These are phyloP conservation scores for Coccomyxa sp. DNA, from an alignment of 139 green algal species.

Conservation along the genomic window DNA sequence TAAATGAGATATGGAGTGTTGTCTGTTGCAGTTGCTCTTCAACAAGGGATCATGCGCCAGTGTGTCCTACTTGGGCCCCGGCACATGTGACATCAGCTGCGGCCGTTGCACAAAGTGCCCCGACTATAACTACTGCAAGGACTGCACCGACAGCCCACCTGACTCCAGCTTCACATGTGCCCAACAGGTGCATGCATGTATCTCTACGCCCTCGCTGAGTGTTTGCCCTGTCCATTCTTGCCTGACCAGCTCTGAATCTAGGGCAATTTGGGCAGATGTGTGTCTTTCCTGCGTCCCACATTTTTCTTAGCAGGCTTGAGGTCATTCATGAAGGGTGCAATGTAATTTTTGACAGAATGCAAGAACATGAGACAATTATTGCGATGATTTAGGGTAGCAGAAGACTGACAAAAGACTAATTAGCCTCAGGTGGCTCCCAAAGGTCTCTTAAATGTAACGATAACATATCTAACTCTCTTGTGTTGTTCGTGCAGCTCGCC, in stretches of 20 bases:
- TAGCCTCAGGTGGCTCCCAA: no score
- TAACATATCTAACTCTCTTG: neutral
- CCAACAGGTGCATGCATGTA: neutral
- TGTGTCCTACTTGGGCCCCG: neutral
- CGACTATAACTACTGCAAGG: neutral
- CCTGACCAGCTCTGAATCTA: neutral
- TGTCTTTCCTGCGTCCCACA: neutral
- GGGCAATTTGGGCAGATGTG: neutral
- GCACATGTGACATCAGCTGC: neutral
- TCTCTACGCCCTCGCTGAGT: neutral
- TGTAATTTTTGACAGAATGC: no score
- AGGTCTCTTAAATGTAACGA: no score
- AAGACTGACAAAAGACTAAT: no score
- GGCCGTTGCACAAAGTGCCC: neutral
- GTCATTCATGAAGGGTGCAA: neutral
- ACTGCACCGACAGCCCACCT: neutral
- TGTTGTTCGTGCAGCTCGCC: neutral
- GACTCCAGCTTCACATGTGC: neutral
- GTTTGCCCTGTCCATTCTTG: no score
- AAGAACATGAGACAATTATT: no score
- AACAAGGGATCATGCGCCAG: no score
- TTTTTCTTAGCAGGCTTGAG: neutral
- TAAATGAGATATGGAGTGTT: no score
- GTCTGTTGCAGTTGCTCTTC: no score
- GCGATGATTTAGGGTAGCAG: no score